Base-by-base conservation (phyloP, 768 basidiomycete species). In the Podaxis carcinomalis region DNA sequence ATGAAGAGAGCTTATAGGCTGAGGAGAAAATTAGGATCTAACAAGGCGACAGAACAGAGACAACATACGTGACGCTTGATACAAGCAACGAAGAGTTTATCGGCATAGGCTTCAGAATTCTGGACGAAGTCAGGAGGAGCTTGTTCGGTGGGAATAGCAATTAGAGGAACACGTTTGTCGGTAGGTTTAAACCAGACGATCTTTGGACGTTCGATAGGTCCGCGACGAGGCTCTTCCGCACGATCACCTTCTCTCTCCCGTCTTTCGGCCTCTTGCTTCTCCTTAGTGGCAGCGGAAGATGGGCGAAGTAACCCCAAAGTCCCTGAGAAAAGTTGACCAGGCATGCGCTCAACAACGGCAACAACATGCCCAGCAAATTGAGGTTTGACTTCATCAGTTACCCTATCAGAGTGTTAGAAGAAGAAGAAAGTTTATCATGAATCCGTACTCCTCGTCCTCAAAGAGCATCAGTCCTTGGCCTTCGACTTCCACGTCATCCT, bases 101-200 rank as follows among this genome's bases (percentile, higher is more conserved):
- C 84, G 21, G 87, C 86, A 72, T 98, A 99, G 1, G 82, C 81
- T 64, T 97, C 96, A 1, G 95, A 88, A 70, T 93, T 92, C 74
- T 96, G 93, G 49, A 99, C 88, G 70, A 99, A 99, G 73, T 98
- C 95, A 16, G 82, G 83, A 5, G 97, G 97, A 0, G 97, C 96
- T 74, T 99, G 97, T 69, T 99, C 97, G 5, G 97, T 98, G 6
- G 95, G 96, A 64, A 99, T 99, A 59, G 97, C 97, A 68, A 99
- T 98, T 44, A 98, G 82, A 47, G 97, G 97, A 1, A 99, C 97
- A 60, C 97, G 92, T 74, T 99, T 99, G 79, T 98, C 95, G 27
- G 96, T 98, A 3, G 97, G 97, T 77, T 98, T 96, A 83, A 99
- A 98, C 97, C 97, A 99, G 50, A 99, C 95, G 65, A 99, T 99